Evolutionary conservation across 1,284 basidiomycete genomes (phyloP).

Genomic region (Leccinum olivaceoglutinosum): DNA sequence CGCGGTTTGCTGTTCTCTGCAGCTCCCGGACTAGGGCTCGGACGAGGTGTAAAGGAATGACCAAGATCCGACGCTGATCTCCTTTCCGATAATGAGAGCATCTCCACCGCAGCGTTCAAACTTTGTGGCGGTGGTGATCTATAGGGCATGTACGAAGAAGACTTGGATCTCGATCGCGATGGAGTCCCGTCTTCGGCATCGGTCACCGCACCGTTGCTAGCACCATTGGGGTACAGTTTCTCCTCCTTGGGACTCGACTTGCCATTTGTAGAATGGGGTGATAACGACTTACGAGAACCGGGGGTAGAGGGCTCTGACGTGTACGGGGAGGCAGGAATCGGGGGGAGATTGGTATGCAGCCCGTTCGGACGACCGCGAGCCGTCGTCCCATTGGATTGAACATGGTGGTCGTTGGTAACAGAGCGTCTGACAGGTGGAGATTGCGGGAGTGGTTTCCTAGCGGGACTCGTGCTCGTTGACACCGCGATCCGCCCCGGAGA

Average conservation of each 20-base stretch:
- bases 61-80: conserved; percentile 31
- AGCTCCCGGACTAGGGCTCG: conserved; percentile 4
- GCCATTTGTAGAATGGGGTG: conserved; percentile 25
- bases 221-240: conserved; percentile 16
- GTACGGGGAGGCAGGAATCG: conserved; percentile 33
- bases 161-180: conserved; percentile 38
- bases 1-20: conserved; percentile 26
- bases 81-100: conserved; percentile 46
- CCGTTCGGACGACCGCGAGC: conserved; percentile 25
- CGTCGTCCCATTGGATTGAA: conserved; percentile 20
- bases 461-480: conserved; percentile 18
- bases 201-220: conserved; percentile 18
- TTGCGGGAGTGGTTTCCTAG: conserved; percentile 20
- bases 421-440: conserved; percentile 27
- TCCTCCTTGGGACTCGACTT: conserved; percentile 25
- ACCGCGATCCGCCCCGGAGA: conserved; percentile 28
- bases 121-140: conserved; percentile 48
- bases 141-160: conserved; percentile 44
- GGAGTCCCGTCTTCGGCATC: conserved; percentile 26
- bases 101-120: conserved; percentile 51
- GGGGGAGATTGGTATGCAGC: conserved; percentile 28
- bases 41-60: conserved; percentile 13
- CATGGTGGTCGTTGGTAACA: conserved; percentile 29
- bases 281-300: conserved; percentile 29
- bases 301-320: conserved; percentile 33